A percentile compares a stretch with the other conserved stretches of the same genome.
Conservation (phyloP, 345 rosid genomes). For the Trapa bicornis region DNA sequence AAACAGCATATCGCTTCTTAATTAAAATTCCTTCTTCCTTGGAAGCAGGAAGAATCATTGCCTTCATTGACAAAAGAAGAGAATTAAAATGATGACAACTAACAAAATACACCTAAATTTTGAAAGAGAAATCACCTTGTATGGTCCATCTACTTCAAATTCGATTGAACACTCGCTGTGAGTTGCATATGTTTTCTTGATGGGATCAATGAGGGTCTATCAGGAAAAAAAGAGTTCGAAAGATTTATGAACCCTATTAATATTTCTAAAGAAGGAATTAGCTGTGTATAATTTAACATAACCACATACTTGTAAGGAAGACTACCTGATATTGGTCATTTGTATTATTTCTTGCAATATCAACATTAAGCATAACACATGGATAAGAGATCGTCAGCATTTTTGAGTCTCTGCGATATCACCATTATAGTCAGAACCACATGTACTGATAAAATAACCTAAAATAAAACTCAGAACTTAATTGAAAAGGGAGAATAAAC, state of each 20-base stretch:
- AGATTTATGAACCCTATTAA: neutral
- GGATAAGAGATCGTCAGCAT: conserved; percentile 89
- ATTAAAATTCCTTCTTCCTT: conserved; percentile 92
- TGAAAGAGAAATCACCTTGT: conserved; percentile 51
- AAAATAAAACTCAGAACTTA: neutral
- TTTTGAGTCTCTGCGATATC: conserved; percentile 52
- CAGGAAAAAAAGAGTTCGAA: conserved; percentile 15
- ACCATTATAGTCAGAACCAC: conserved; percentile 12
- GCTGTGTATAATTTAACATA: neutral
- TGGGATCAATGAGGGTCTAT: conserved; percentile 74
- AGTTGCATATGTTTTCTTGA: conserved; percentile 57
- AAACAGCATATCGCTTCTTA: conserved; percentile 97
- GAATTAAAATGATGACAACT: conserved; percentile 12
- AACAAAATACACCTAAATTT: conserved; percentile 7
- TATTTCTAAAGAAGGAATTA: conserved; percentile 8
- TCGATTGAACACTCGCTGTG: conserved; percentile 97
- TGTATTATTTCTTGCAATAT: conserved; percentile 83
- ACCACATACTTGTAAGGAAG: neutral
- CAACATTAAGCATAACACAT: conserved; percentile 95
- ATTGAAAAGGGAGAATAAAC: neutral
- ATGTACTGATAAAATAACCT: neutral
- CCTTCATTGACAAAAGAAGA: conserved; percentile 31
- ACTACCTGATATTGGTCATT: conserved; percentile 92
- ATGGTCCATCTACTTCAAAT: conserved; percentile 99
- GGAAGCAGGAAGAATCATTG: conserved; percentile 99